Percentiles rank a stretch among this genome's conserved stretches.
Conservation (phyloP, 768 basidiomycete genomes). For the Cyathus striatus region DNA sequence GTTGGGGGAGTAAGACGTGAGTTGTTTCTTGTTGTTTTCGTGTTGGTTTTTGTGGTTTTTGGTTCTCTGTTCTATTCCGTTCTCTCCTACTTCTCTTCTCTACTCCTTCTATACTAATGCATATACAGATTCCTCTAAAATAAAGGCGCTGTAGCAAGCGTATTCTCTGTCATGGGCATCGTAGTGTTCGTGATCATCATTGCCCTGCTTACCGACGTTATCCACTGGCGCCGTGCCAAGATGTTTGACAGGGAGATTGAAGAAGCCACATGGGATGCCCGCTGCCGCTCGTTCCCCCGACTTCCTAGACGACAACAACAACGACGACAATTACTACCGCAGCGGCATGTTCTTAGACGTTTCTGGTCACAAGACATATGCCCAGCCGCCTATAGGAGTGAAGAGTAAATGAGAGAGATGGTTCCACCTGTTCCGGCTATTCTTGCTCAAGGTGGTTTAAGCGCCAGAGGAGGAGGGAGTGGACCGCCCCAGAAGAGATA, state of each 20-base stretch:
- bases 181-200: constrained; percentile 47
- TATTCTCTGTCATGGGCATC: constrained; percentile 71
- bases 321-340: constrained; percentile 19
- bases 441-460: constrained; percentile 41
- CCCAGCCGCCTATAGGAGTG: constrained; percentile 8
- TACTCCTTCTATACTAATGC: too few species aligned
- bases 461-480: constrained; percentile 9
- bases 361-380: constrained; percentile 10
- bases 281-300: constrained; percentile 46
- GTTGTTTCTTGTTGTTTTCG: constrained; percentile 1
- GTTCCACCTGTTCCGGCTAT: constrained; percentile 60
- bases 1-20: constrained; percentile 6
- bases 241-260: constrained; percentile 72
- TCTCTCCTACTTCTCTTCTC: too few species aligned
- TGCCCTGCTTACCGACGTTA: constrained; percentile 38
- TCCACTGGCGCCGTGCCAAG: constrained; percentile 60
- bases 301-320: constrained; percentile 51
- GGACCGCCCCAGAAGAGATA: constrained; percentile 22
- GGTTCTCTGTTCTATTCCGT: too few species aligned
- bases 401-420: constrained; percentile 12
- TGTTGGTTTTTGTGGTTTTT: too few species aligned
- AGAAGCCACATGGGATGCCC: constrained; percentile 64
- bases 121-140: constrained; percentile 71
- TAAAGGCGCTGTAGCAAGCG: constrained; percentile 66
- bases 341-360: constrained; percentile 8